phyloP scores from a whole-genome alignment of 352 stramenopile species.

The Phytophthora idaei region DNA sequence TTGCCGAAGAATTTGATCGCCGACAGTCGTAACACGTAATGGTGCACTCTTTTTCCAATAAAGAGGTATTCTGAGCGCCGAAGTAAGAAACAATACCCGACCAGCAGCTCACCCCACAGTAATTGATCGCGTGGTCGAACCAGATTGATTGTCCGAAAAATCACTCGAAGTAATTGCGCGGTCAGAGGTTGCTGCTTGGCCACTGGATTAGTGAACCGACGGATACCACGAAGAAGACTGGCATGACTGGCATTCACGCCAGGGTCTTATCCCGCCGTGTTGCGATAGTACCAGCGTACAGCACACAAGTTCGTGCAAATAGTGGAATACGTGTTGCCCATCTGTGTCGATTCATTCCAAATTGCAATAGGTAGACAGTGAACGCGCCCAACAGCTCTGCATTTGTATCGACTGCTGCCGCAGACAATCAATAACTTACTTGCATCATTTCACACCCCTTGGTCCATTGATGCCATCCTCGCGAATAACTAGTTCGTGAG shows the following conservation, averaged over 20 bases:
- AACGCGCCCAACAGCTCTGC: conserved; percentile 22
- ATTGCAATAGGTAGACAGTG: conserved; percentile 22
- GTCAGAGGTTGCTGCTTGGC: not conserved
- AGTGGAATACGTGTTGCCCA: conserved; percentile 14
- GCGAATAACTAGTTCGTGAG: conserved; percentile 5
- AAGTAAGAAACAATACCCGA: too few relatives aligned
- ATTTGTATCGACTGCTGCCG: conserved; percentile 3
- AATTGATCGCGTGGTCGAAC: not conserved
- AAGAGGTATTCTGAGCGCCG: too few relatives aligned
- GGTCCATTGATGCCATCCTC: conserved; percentile 13
- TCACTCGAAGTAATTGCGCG: not conserved
- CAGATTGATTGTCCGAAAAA: not conserved
- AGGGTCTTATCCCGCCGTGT: conserved; percentile 23
- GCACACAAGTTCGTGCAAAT: conserved; percentile 19
- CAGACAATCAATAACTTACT: not conserved
- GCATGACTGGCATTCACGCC: conserved; percentile 22
- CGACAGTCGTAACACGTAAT: too few relatives aligned
- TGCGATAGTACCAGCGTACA: conserved; percentile 3
- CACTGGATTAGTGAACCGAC: not conserved
- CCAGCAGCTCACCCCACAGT: too few relatives aligned
- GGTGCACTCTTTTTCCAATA: too few relatives aligned
- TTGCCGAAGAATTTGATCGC: too few relatives aligned
- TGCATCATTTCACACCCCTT: conserved; percentile 18
- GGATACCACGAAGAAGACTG: conserved; percentile 15
- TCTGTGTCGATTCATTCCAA: conserved; percentile 15